Conservation (phyloP, 495 filamentous ascomycete genomes). For the Aspergillus heteromorphus region DNA sequence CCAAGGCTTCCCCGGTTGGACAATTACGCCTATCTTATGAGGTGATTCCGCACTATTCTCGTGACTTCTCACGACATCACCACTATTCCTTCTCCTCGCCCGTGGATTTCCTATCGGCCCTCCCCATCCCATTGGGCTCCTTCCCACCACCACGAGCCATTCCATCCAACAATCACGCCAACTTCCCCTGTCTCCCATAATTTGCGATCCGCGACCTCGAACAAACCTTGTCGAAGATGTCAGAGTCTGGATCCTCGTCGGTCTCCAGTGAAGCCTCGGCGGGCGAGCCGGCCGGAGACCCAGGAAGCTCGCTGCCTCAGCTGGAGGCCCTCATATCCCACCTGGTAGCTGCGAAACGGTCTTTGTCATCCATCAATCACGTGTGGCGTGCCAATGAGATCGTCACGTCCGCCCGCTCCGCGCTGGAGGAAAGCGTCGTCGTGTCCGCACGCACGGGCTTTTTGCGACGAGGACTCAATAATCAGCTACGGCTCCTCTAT, state of each 20-base stretch:
- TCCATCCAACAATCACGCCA: neutral
- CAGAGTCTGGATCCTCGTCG: slow-evolving; percentile 29
- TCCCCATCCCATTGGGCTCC: neutral
- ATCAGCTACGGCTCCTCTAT: slow-evolving; percentile 65
- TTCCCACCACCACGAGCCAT: neutral
- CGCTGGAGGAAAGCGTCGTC: slow-evolving; percentile 75
- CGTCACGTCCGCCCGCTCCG: slow-evolving; percentile 65
- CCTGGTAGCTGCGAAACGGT: slow-evolving; percentile 84
- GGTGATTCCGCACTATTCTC: slow-evolving; percentile 7
- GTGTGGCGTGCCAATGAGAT: slow-evolving; percentile 87
- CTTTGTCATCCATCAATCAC: slow-evolving; percentile 77
- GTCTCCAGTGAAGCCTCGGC: slow-evolving; percentile 15
- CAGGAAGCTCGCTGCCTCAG: slow-evolving; percentile 24
- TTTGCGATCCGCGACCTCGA: neutral
- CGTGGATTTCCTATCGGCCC: neutral
- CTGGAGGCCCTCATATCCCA: slow-evolving; percentile 74
- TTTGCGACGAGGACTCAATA: slow-evolving; percentile 63
- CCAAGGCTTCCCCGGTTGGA: neutral
- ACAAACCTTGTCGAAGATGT: slow-evolving; percentile 20
- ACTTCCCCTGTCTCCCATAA: neutral
- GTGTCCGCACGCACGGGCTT: slow-evolving; percentile 74
- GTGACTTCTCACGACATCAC: slow-evolving; percentile 8
- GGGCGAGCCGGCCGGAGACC: slow-evolving; percentile 8
- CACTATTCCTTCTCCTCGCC: neutral
- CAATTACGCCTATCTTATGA: neutral